Conservation (phyloP, 306 rosid species). For the Glycine tomentella region DNA sequence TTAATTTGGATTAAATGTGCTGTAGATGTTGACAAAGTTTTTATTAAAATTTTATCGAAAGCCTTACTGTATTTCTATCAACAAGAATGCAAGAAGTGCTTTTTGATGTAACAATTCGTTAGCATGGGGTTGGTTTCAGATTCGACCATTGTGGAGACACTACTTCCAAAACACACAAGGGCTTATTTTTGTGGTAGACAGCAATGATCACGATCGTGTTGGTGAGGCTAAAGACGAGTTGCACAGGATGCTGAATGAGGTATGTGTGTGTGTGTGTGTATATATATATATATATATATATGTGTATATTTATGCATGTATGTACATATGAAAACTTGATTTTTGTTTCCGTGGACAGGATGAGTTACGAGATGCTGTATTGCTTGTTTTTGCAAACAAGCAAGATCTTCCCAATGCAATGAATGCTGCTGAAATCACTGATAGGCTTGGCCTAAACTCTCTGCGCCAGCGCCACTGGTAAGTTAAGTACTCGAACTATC, state of each 20-base stretch:
- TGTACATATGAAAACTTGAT: neutral
- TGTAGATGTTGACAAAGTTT: no score
- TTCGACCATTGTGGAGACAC: slow-evolving; percentile 71
- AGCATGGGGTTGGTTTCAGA: slow-evolving; percentile 30
- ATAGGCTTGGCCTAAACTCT: slow-evolving; percentile 58
- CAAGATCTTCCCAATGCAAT: slow-evolving; percentile 83
- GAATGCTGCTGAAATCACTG: slow-evolving; percentile 79
- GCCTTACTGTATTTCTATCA: no score
- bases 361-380: slow-evolving; percentile 71
- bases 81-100: neutral
- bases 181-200: slow-evolving; percentile 75
- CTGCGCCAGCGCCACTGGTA: slow-evolving; percentile 69
- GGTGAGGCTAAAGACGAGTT: slow-evolving; percentile 77
- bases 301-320: no score
- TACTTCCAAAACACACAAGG: slow-evolving; percentile 84
- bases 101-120: neutral
- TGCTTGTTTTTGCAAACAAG: slow-evolving; percentile 77
- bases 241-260: slow-evolving; percentile 83
- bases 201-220: slow-evolving; percentile 79
- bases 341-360: slow-evolving; percentile 52
- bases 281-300: no score
- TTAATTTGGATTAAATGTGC: no score
- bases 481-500: no score
- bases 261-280: neutral
- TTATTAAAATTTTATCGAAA: no score